phyloP scores from a whole-genome alignment of 2,329 filamentous ascomycete genomes.

The Aspergillus calidoustus region DNA sequence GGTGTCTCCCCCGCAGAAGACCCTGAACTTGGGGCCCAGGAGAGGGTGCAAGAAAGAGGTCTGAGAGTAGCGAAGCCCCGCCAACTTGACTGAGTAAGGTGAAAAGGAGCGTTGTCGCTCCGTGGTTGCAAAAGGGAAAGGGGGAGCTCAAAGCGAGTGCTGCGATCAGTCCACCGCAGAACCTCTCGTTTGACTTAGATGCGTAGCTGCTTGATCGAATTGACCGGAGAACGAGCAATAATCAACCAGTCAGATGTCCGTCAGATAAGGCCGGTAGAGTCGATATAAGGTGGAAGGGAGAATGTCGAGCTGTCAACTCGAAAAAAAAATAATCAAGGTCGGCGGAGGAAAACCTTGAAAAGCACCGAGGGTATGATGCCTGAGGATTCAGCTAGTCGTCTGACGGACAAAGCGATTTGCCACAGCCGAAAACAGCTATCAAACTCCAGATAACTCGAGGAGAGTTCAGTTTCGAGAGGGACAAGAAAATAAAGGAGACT shows the following conservation, averaged over 20 bases:
- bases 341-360: background rate
- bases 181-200: constrained; percentile 19
- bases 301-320: background rate
- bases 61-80: constrained; percentile 74
- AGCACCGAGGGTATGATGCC: background rate
- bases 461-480: constrained; percentile 11
- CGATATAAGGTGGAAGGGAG: background rate
- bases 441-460: constrained; percentile 19
- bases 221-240: constrained; percentile 3
- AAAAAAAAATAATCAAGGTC: background rate
- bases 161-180: constrained; percentile 22
- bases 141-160: constrained; percentile 20
- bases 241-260: background rate
- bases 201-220: background rate
- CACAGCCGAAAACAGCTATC: constrained; percentile 2
- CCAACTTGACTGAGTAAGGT: constrained; percentile 81
- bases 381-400: constrained; percentile 9
- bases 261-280: background rate
- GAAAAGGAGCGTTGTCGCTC: constrained; percentile 45
- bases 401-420: constrained; percentile 12
- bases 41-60: constrained; percentile 84
- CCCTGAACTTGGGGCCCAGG: constrained; percentile 89
- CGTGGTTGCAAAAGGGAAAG: constrained; percentile 39
- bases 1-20: constrained; percentile 95
- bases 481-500: background rate